Evolutionary conservation across 2,329 filamentous ascomycete species (phyloP), one percentile per base, ranked within the genome.

Genomic region (Rugonectria rugulosa): DNA sequence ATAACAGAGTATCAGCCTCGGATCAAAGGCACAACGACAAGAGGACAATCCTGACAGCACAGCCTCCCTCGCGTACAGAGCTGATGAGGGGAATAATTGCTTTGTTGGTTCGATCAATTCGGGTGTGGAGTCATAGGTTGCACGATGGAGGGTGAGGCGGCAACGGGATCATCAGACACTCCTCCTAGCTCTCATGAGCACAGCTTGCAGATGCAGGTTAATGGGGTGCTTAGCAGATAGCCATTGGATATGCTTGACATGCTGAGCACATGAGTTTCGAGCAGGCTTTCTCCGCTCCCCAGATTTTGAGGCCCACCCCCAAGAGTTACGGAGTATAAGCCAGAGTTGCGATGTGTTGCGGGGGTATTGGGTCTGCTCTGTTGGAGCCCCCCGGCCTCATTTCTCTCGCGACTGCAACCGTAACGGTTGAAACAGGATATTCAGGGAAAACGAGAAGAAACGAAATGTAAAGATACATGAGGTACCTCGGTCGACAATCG

Each of bases 291-390:
- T 34, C 51, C 50, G 27, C 29, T 26, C 48, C 31, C 37, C 17
- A 29, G 50, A 26, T 40, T 42, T 41, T 26, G 12, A 40, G 40
- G 20, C 27, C 52, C 53, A 51, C 53, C 46, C 53, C 53, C 53
- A 51, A 56, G 10, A 27, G 45, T 11, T 42, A 26, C 36, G 3
- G 7, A n/a, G 26, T 27, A 31, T 27, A 26, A 34, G 27, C n/a
- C 23, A 20, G 36, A 21, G 10, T 29, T 29, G 26, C 19, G 24
- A 23, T 26, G 27, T 17, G n/a, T 23, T 26, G 34, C 43, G 29
- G 37, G 36, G 38, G 21, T 4, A 17, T 15, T 14, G 38, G 23
- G 45, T 15, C 38, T 14, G 47, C 37, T 24, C 17, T 17, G 15
- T 8, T 15, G 27, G 17, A 20, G 10, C n/a, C 20, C n/a, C 15